Conservation (phyloP, 257 asterid species). For the Solanum clarkiae region DNA sequence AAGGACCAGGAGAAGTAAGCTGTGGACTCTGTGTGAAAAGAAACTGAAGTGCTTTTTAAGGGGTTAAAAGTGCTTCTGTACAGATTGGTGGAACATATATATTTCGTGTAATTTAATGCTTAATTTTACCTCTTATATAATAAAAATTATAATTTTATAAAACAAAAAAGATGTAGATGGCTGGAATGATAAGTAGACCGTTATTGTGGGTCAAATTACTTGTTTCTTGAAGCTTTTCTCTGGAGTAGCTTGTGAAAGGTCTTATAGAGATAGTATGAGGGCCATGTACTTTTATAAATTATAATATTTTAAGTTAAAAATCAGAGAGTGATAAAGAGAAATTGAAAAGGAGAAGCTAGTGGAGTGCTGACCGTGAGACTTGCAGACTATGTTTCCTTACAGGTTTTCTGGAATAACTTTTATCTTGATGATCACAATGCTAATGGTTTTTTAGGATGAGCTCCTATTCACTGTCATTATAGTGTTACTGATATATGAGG, state of each 20-base stretch:
- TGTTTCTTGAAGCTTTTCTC: background rate
- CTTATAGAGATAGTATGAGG: background rate
- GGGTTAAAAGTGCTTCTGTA: background rate
- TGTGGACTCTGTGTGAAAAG: background rate
- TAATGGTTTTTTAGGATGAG: background rate
- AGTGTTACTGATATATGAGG: background rate
- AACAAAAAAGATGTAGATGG: background rate
- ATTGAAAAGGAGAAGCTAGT: background rate
- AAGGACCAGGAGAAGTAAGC: background rate
- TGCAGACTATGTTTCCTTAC: background rate
- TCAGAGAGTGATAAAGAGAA: background rate
- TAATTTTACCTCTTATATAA: background rate
- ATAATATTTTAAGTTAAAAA: background rate
- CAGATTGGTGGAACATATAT: background rate
- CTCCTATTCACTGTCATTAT: background rate
- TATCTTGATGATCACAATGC: background rate
- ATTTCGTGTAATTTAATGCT: background rate
- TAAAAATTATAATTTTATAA: background rate
- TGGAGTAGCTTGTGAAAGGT: background rate
- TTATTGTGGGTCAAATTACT: background rate
- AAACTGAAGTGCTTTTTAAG: background rate
- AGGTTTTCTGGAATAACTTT: background rate
- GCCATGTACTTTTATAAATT: background rate
- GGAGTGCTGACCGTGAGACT: background rate
- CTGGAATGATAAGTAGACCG: background rate